These are phyloP conservation scores for Delphinella strobiligena DNA, from an alignment of 2,329 filamentous ascomycete species.

Conservation along the genomic window DNA sequence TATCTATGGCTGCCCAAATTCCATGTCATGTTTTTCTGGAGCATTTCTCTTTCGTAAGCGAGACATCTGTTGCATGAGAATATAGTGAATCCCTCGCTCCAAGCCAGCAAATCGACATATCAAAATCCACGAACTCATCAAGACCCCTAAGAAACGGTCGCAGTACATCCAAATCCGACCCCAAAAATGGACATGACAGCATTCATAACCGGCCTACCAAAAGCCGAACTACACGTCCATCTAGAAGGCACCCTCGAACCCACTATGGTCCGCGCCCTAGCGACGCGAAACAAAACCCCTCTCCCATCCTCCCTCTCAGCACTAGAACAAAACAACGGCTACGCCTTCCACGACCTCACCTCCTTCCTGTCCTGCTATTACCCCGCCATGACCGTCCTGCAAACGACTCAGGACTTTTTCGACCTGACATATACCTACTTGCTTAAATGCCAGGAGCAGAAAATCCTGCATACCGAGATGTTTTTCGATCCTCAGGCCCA, in stretches of 20 bases:
- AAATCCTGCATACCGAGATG: constrained; percentile 8
- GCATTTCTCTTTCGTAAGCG: no score
- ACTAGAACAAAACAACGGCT: constrained; percentile 1
- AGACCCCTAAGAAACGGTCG: no score
- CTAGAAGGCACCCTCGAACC: constrained; percentile 6
- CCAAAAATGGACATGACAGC: neutral
- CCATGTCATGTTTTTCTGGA: no score
- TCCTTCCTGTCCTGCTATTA: constrained; percentile 4
- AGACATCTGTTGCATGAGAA: no score
- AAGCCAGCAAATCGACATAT: no score
- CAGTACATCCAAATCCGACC: no score
- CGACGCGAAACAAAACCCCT: constrained; percentile 1
- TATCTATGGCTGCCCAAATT: no score
- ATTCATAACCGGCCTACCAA: constrained; percentile 3
- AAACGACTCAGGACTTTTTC: constrained; percentile 3
- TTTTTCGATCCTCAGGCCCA: constrained; percentile 12
- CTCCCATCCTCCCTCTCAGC: constrained; percentile 1
- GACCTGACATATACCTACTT: constrained; percentile 5
- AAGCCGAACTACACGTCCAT: constrained; percentile 7
- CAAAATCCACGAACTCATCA: no score
- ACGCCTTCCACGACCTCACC: constrained; percentile 2
- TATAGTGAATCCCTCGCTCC: no score
- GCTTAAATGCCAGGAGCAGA: constrained; percentile 1
- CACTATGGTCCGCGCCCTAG: constrained; percentile 2
- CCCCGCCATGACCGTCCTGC: constrained; percentile 1